Evolutionary conservation across 805 yeast species (phyloP), one percentile per base, ranked within the genome.

Genomic region (Torulaspora indica): DNA sequence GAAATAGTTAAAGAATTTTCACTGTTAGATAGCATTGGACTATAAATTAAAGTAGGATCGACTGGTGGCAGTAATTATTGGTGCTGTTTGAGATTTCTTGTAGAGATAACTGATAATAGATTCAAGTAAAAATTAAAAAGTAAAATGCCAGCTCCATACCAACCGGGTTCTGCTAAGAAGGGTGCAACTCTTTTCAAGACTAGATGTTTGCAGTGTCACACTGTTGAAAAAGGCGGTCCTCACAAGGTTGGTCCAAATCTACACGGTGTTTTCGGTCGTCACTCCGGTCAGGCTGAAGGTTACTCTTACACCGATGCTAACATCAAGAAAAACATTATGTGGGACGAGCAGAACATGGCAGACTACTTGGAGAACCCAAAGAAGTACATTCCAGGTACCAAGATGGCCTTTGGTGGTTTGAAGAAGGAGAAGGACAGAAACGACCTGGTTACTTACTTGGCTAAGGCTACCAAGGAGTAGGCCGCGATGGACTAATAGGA

Each of bases 351-450:
- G 69, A 79, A 88, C 71, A 79, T 93, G 85, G 78, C 84, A 61
- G 95, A 86, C 72, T 93, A 93, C 84, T 81, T 93, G 73, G 95
- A 85, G 75, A 93, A 93, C 86, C 98, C 98, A 77, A 93, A 93
- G 95, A 93, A 93, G 78, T 93, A 89, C 79, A 89, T 93, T 61
- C 98, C 98, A 70, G 98, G 98, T 73, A 93, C 98, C 78, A 93
- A 93, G 85, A 93, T 93, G 98, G 98, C 98, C 56, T 93, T 91
- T 65, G 98, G 96, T 76, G 98, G 98, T 77, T 81, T 93, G 74
- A 93, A 93, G 90, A 93, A 93, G 81, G 83, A 89, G 56, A 91
- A 89, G 84, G 98, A 93, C 79, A 88, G 98, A 83, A 86, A 87
- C 76, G 98, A 93, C 72, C 76, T 93, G 71, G 74, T 91, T 66